phyloP scores from a whole-genome alignment of 495 filamentous ascomycete genomes.

The Hyphodiscus hymeniophilus region DNA sequence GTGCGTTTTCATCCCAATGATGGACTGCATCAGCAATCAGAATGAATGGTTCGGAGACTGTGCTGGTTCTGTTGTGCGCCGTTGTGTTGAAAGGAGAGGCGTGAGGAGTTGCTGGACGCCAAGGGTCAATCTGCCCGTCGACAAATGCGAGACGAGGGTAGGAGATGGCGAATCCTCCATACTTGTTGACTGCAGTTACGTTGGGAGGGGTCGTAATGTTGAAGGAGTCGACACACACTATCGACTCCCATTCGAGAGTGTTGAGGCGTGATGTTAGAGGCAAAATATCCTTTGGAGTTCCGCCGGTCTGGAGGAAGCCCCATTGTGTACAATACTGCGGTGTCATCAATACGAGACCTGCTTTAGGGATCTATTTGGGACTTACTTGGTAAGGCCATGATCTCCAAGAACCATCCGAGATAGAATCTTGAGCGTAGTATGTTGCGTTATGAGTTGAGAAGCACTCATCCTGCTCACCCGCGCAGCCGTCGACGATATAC shows the following conservation, averaged over 20 bases:
- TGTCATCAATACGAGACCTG: conserved; percentile 13
- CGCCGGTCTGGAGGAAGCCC: conserved; percentile 63
- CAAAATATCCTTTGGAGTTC: conserved; percentile 45
- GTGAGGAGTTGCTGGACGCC: conserved; percentile 58
- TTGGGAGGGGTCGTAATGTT: conserved; percentile 51
- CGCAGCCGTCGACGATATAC: conserved; percentile 30
- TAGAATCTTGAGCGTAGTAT: conserved; percentile 42
- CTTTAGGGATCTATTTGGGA: not conserved
- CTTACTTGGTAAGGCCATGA: conserved; percentile 51
- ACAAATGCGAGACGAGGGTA: conserved; percentile 59
- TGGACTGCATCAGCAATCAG: conserved; percentile 56
- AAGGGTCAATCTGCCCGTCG: conserved; percentile 63
- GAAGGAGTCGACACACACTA: conserved; percentile 52
- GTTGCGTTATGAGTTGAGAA: conserved; percentile 42
- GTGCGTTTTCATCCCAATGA: conserved; percentile 67
- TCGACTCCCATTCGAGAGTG: conserved; percentile 42
- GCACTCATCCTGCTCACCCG: conserved; percentile 42
- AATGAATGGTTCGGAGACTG: conserved; percentile 50
- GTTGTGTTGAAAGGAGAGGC: conserved; percentile 33
- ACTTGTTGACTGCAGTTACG: conserved; percentile 52
- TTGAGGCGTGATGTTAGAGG: conserved; percentile 59
- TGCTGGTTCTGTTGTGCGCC: conserved; percentile 38
- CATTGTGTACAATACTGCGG: conserved; percentile 39
- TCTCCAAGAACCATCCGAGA: conserved; percentile 38
- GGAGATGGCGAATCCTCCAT: conserved; percentile 58